Evolutionary conservation across 164 flowering plant genomes (phyloP), one percentile per base, ranked within the genome.

Genomic region (Brasenia schreberi): DNA sequence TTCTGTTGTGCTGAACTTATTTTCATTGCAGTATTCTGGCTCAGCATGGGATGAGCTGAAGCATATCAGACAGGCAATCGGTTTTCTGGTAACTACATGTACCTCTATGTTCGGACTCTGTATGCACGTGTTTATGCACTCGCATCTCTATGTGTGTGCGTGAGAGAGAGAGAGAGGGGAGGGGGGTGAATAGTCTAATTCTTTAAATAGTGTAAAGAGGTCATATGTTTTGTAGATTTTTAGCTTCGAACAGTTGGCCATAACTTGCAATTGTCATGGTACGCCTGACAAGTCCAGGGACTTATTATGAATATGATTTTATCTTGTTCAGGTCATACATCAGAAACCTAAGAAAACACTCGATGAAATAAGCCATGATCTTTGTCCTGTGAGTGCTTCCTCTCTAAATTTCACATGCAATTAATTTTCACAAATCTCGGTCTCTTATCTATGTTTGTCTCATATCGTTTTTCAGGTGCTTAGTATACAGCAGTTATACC

Each of bases 31-130:
- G 99, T 95, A 92, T 83, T 92, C 97, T 64, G 99, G 99, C 72
- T 85, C 90, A 66, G 85, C 99, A n/a, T 92, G 97, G 97, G 97
- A 89, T 77, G 99, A 95, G 79, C 93, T 95, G 59, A 95, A 92
- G 80, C 99, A 95, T 78, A 95, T 95, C 59, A 85, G 99, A 77
- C 99, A 95, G 73, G 99, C 99, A 63, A 90, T 95, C 19, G 99
- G 97, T 43, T 95, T 95, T 78, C 80, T 95, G 92, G 97, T 95
- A 87, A 33, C 68, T 43, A 2, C 17, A 71, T 45, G 53, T 23
- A 23, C 2, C 27, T 67, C 66, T 66, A 12, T 66, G 42, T 23
- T 23, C 2, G 27, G 27, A 23, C 27, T 23, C n/a, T 23, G 7
- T 45, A 45, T 4, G 53, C 27, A 23, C 27, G 27, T 23, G 27